Evolutionary conservation across 2,329 filamentous ascomycete species (phyloP).

Genomic region (Didymella glomerata): DNA sequence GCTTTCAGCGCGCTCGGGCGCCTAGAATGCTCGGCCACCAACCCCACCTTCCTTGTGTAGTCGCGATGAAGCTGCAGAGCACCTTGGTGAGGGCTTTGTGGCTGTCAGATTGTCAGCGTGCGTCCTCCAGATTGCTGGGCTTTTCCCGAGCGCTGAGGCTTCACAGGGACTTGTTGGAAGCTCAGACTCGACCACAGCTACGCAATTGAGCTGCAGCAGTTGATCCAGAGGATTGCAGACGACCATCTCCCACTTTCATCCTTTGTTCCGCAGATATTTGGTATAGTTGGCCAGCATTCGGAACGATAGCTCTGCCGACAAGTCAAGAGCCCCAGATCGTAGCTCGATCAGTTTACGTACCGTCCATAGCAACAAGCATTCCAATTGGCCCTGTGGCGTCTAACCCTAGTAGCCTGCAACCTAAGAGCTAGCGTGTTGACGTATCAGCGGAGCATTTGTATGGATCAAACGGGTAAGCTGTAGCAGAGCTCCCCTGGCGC

Average conservation of each 20-base stretch:
- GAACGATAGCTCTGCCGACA: slow-evolving; percentile 24
- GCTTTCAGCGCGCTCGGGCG: slow-evolving; percentile 1
- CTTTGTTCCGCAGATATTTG: slow-evolving; percentile 16
- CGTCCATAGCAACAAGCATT: slow-evolving; percentile 19
- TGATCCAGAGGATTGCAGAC: neutral
- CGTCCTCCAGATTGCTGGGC: slow-evolving; percentile 8
- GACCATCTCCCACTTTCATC: neutral
- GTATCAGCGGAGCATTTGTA: slow-evolving; percentile 21
- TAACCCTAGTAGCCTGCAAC: slow-evolving; percentile 11
- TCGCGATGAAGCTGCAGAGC: slow-evolving; percentile 11
- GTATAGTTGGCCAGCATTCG: slow-evolving; percentile 29
- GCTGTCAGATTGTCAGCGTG: slow-evolving; percentile 17
- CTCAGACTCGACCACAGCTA: neutral
- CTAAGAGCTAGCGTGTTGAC: slow-evolving; percentile 28
- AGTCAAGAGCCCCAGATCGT: slow-evolving; percentile 20
- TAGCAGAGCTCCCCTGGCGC: slow-evolving; percentile 29
- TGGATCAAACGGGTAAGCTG: slow-evolving; percentile 26
- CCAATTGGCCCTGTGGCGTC: slow-evolving; percentile 21
- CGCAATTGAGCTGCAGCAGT: neutral
- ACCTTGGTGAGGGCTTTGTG: slow-evolving; percentile 14
- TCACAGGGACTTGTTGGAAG: neutral
- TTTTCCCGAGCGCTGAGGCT: neutral
- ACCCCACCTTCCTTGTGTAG: slow-evolving; percentile 20
- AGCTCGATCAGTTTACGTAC: slow-evolving; percentile 32
- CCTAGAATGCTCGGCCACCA: slow-evolving; percentile 21